phyloP scores from a whole-genome alignment of 768 basidiomycete genomes.

The Termitomyces titanicus region DNA sequence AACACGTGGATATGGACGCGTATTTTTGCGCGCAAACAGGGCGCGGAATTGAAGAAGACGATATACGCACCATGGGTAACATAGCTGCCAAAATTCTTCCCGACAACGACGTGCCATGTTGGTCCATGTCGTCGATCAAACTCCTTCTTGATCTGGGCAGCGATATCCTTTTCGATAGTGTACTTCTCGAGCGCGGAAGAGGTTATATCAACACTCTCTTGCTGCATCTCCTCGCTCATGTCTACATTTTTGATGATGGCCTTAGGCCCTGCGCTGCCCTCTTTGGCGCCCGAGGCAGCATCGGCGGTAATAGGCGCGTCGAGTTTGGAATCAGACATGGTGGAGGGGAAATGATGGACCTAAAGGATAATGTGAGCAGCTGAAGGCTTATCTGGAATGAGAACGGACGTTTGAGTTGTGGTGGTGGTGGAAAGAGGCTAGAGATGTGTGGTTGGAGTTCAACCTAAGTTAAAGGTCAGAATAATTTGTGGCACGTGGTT shows the following conservation, averaged over 20 bases:
- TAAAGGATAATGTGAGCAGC: slow-evolving; percentile 8
- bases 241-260: slow-evolving; percentile 96
- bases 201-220: slow-evolving; percentile 88
- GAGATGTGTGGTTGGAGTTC: slow-evolving; percentile 15
- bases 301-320: slow-evolving; percentile 60
- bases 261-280: slow-evolving; percentile 50
- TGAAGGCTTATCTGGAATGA: slow-evolving; percentile 1
- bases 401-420: slow-evolving; percentile 10
- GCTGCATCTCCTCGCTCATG: slow-evolving; percentile 96
- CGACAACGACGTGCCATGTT: slow-evolving; percentile 98
- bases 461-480: slow-evolving; percentile 11
- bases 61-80: slow-evolving; percentile 84
- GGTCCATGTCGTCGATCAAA: slow-evolving; percentile 90
- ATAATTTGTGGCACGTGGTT: slow-evolving; percentile 17
- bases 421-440: slow-evolving; percentile 11
- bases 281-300: slow-evolving; percentile 37
- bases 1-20: slow-evolving; percentile 17
- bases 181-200: slow-evolving; percentile 83
- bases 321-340: slow-evolving; percentile 51
- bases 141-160: slow-evolving; percentile 97
- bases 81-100: slow-evolving; percentile 98
- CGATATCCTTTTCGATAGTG: slow-evolving; percentile 97
- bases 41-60: slow-evolving; percentile 3
- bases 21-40: slow-evolving; percentile 14
- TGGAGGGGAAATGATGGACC: neutral